Evolutionary conservation across 163 green algal genomes (phyloP).

Genomic region (Volvox carteri): DNA sequence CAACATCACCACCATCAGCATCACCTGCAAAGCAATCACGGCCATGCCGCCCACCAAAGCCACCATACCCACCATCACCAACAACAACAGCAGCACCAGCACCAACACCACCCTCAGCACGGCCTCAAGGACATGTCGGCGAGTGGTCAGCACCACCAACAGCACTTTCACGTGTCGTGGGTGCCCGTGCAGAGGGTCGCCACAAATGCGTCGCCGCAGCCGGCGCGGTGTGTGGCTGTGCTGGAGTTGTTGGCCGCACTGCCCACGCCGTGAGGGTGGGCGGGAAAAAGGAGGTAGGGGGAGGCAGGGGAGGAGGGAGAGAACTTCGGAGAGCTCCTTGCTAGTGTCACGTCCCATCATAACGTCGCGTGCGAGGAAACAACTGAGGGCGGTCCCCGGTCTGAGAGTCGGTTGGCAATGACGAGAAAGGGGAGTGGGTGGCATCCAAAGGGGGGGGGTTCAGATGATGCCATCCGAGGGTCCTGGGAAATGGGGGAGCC

Average conservation of each 20-base stretch:
- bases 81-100: not conserved
- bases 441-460: too few relatives aligned
- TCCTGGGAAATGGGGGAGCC: too few relatives aligned
- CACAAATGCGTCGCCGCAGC: conserved; percentile 25
- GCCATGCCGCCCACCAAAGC: not conserved
- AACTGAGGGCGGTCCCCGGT: too few relatives aligned
- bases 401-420: too few relatives aligned
- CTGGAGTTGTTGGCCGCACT: conserved; percentile 51
- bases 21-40: not conserved
- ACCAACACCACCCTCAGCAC: not conserved
- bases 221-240: conserved; percentile 29
- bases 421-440: too few relatives aligned
- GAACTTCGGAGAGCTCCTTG: too few relatives aligned
- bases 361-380: too few relatives aligned
- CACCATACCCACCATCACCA: not conserved
- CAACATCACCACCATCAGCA: not conserved
- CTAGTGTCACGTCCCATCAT: too few relatives aligned
- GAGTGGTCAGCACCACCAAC: not conserved
- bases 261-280: not conserved
- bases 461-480: too few relatives aligned
- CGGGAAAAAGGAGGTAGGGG: too few relatives aligned
- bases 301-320: too few relatives aligned
- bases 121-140: not conserved
- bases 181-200: conserved; percentile 37
- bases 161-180: conserved; percentile 48